Conservation (phyloP, 352 stramenopile species). For the Chrysophaeum taylorii region DNA sequence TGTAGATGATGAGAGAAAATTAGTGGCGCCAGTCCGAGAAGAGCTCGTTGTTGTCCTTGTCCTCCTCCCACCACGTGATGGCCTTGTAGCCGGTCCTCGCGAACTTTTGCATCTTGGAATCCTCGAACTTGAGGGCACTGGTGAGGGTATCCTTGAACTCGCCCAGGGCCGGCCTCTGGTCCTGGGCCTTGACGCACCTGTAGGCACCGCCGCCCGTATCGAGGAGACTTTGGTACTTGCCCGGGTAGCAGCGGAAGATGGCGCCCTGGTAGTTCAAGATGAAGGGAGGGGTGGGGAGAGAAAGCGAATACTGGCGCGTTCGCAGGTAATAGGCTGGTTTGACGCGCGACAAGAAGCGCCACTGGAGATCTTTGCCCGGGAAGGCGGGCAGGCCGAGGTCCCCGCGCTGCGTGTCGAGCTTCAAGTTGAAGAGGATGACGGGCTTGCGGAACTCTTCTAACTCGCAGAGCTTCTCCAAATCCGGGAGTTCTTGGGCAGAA, state of each 20-base stretch:
- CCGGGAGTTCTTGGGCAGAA: slow-evolving; percentile 58
- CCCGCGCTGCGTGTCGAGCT: slow-evolving; percentile 58
- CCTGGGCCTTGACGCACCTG: slow-evolving; percentile 36
- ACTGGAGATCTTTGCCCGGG: slow-evolving; percentile 53
- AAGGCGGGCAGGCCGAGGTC: slow-evolving; percentile 62
- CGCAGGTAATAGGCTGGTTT: slow-evolving; percentile 63
- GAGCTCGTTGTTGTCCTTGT: slow-evolving; percentile 32
- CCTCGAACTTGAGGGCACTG: slow-evolving; percentile 31
- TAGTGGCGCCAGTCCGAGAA: background rate
- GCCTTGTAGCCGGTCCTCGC: slow-evolving; percentile 23
- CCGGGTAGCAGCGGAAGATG: slow-evolving; percentile 61
- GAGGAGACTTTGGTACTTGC: slow-evolving; percentile 57
- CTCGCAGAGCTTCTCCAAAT: slow-evolving; percentile 54
- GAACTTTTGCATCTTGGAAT: background rate
- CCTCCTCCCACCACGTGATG: slow-evolving; percentile 59
- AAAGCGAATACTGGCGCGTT: slow-evolving; percentile 54
- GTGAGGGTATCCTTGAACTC: slow-evolving; percentile 53
- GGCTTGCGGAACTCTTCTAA: slow-evolving; percentile 28
- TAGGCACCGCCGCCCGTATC: slow-evolving; percentile 55
- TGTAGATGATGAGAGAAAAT: too few species aligned
- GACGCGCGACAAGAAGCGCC: slow-evolving; percentile 53
- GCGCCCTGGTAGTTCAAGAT: slow-evolving; percentile 66
- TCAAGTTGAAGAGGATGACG: slow-evolving; percentile 67
- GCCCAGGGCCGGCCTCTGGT: slow-evolving; percentile 40
- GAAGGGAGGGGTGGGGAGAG: slow-evolving; percentile 51